Evolutionary conservation across 2,329 filamentous ascomycete genomes (phyloP), one percentile per base, ranked within the genome.

Genomic region (Emydomyces testavorans): DNA sequence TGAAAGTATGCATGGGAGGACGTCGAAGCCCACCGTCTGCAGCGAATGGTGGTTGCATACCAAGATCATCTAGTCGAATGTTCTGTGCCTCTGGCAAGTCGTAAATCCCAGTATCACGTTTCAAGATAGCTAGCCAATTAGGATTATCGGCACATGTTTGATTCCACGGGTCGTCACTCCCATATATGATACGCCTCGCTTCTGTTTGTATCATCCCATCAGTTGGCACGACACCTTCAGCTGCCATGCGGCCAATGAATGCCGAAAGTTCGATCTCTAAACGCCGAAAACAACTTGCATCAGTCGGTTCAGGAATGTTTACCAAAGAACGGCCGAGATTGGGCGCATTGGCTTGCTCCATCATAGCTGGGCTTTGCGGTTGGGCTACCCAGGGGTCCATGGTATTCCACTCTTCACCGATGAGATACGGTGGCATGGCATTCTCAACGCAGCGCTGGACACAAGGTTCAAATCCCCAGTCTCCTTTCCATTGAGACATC

Each of bases 101-200:
- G 18, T 62, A 58, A 15, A 71, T 54, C 3, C 68, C 69, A 32
- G 62, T 58, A 50, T 70, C 65, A 7, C 64, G 65, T 54, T 72
- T 72, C 44, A 72, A 54, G 21, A 69, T 57, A 48, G 63, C 63
- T 8, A 72, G 58, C 69, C 69, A 72, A 7, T 65, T 57, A n/a
- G 64, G 58, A 42, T 71, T 71, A 52, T 71, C 69, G 6, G 69
- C 69, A 48, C 67, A 67, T 3, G 69, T 71, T 56, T 70, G 60
- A 46, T 62, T 59, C 61, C 61, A 62, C 2, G 60, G 57, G 50
- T 63, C 60, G 38, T 58, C 56, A 41, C 53, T 58, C 31, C 57
- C 59, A 45, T 59, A 63, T n/a, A 62, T 55, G 20, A 59, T 57
- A 31, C 50, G 46, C 15, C 61, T 52, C 13, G 60, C 61, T 41